Evolutionary conservation across 495 filamentous ascomycete genomes (phyloP).

Genomic region (Bryoglossum gracile): DNA sequence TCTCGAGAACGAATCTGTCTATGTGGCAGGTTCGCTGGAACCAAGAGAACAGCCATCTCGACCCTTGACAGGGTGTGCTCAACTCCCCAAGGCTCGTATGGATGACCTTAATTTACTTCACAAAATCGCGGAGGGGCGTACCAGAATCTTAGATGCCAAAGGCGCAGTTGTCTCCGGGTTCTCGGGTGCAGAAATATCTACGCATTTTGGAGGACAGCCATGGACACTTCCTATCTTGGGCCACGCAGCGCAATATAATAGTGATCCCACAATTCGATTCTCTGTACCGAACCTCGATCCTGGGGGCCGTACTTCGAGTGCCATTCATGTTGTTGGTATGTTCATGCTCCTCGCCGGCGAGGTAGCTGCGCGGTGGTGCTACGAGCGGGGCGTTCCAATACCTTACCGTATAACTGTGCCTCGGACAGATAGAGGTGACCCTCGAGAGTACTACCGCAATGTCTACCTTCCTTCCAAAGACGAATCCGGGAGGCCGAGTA

Average conservation of each 20-base stretch:
- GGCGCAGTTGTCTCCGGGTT: slow-evolving; percentile 4
- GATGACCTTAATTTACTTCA: slow-evolving; percentile 12
- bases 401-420: slow-evolving; percentile 65
- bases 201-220: slow-evolving; percentile 2
- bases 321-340: slow-evolving; percentile 34
- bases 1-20: not conserved
- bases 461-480: slow-evolving; percentile 28
- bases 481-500: slow-evolving; percentile 22
- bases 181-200: not conserved
- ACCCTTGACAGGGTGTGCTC: not conserved
- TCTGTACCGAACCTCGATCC: not conserved
- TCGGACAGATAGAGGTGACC: slow-evolving; percentile 44
- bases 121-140: slow-evolving; percentile 12
- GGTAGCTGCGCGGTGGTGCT: slow-evolving; percentile 65
- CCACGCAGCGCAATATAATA: not conserved
- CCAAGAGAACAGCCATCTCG: not conserved
- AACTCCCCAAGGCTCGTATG: slow-evolving; percentile 10
- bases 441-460: slow-evolving; percentile 26
- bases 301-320: not conserved
- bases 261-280: slow-evolving; percentile 20
- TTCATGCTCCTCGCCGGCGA: slow-evolving; percentile 77
- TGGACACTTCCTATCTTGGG: not conserved
- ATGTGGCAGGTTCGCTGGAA: not conserved
- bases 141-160: not conserved
- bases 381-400: slow-evolving; percentile 66